phyloP scores from a whole-genome alignment of 495 filamentous ascomycete species.

The Neurospora sp. region DNA sequence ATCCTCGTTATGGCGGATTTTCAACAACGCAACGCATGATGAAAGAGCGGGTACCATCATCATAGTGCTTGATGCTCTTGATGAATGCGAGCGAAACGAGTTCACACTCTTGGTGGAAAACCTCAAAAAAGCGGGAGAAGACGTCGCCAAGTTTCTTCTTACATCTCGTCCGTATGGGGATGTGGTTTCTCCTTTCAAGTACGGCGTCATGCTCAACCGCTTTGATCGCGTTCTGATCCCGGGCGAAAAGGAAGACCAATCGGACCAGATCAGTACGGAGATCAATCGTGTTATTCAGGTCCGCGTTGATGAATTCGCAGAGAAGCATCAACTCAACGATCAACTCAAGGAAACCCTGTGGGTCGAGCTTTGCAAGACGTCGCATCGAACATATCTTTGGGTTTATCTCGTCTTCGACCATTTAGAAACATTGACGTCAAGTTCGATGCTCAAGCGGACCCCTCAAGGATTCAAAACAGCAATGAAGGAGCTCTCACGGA shows the following conservation, averaged over 20 bases:
- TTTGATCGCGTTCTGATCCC: neutral
- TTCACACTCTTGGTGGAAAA: neutral
- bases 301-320: neutral
- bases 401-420: neutral
- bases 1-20: neutral
- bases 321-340: fast-evolving
- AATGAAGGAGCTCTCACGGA: too few species aligned
- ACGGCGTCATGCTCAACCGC: neutral
- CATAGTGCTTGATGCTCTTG: neutral
- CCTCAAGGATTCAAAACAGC: too few species aligned
- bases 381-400: neutral
- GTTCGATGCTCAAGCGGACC: too few species aligned
- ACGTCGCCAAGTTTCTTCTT: neutral
- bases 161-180: neutral
- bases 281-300: neutral
- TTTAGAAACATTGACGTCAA: too few species aligned
- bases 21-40: neutral
- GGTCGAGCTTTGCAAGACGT: neutral
- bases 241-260: neutral
- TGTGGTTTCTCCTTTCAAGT: neutral
- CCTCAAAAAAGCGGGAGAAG: neutral
- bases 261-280: neutral
- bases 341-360: neutral
- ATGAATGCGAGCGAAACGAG: neutral
- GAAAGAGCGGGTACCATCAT: neutral